These are phyloP conservation scores for Ustulina deusta DNA, from an alignment of 2,329 filamentous ascomycete genomes.

Conservation along the genomic window DNA sequence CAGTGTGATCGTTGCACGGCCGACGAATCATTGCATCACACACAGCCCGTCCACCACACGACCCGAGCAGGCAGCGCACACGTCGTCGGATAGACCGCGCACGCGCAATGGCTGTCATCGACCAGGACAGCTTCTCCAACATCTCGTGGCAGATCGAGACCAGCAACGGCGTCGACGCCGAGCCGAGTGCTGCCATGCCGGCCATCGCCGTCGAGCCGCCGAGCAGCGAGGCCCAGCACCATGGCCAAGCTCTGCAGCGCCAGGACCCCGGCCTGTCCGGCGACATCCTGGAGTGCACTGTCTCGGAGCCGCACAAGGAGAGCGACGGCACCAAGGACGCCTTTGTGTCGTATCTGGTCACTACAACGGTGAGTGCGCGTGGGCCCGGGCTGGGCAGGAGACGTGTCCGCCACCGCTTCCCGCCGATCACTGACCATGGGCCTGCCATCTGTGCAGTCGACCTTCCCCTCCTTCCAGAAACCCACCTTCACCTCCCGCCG, in stretches of 20 bases:
- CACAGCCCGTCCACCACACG: background rate
- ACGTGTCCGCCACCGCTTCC: background rate
- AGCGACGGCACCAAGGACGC: slow-evolving; percentile 96
- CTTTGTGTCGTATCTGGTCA: slow-evolving; percentile 95
- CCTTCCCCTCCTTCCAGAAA: slow-evolving; percentile 92
- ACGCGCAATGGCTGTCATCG: slow-evolving; percentile 60
- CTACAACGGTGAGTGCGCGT: slow-evolving; percentile 76
- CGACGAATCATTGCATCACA: slow-evolving; percentile 1
- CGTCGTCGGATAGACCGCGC: slow-evolving; percentile 32
- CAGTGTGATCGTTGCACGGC: slow-evolving; percentile 14
- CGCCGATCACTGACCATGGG: slow-evolving; percentile 34
- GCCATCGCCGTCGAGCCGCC: slow-evolving; percentile 49
- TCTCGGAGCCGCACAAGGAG: slow-evolving; percentile 89
- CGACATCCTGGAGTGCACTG: slow-evolving; percentile 85
- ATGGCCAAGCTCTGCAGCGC: slow-evolving; percentile 60
- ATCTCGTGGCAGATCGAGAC: slow-evolving; percentile 79
- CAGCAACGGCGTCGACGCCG: slow-evolving; percentile 57
- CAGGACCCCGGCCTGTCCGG: slow-evolving; percentile 70
- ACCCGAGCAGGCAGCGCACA: slow-evolving; percentile 7
- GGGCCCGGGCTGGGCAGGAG: background rate
- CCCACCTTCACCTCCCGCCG: slow-evolving; percentile 82
- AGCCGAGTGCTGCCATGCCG: slow-evolving; percentile 43
- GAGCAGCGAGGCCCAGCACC: slow-evolving; percentile 53
- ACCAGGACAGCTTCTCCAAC: slow-evolving; percentile 80
- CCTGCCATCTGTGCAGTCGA: slow-evolving; percentile 72